A percentile compares a stretch with the other conserved stretches of the same genome.
These are phyloP conservation scores for Fusarium heterosporum DNA, from an alignment of 2,329 filamentous ascomycete genomes.

Conservation along the genomic window DNA sequence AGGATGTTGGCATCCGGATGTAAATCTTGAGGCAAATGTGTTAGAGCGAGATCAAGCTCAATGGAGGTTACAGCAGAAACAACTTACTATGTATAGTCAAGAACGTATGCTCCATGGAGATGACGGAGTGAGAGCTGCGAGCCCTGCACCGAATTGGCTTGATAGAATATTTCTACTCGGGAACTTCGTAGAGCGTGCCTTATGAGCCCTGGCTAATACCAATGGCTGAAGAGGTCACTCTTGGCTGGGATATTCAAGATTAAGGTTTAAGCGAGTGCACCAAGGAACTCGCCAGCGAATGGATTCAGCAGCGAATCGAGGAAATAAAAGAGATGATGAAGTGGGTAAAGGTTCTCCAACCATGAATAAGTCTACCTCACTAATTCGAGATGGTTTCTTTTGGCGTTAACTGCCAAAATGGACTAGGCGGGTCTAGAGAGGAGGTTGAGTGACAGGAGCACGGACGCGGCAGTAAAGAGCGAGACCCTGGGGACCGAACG, in stretches of 20 bases:
- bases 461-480: constrained; percentile 11
- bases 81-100: constrained; percentile 88
- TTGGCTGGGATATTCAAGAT: constrained; percentile 3
- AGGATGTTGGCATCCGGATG: constrained; percentile 80
- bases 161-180: constrained; percentile 2
- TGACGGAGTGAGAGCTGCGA: constrained; percentile 32
- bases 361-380: constrained; percentile 27
- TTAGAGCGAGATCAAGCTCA: constrained; percentile 5
- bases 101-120: constrained; percentile 82
- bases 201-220: constrained; percentile 31
- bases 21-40: constrained; percentile 62
- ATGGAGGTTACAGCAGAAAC: neutral
- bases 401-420: constrained; percentile 38
- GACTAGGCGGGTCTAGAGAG: constrained; percentile 15
- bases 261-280: constrained; percentile 9
- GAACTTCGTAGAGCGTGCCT: constrained; percentile 4
- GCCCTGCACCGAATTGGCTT: constrained; percentile 26
- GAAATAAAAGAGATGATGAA: constrained; percentile 25
- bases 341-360: constrained; percentile 33
- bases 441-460: constrained; percentile 18
- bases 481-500: constrained; percentile 10
- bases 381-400: constrained; percentile 28
- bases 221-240: constrained; percentile 17
- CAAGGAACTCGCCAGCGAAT: constrained; percentile 3
- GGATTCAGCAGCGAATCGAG: constrained; percentile 13